Percentiles rank a stretch among this genome's conserved stretches.
Conservation (phyloP, 2,329 filamentous ascomycete species). For the Aspergillus vadensis region DNA sequence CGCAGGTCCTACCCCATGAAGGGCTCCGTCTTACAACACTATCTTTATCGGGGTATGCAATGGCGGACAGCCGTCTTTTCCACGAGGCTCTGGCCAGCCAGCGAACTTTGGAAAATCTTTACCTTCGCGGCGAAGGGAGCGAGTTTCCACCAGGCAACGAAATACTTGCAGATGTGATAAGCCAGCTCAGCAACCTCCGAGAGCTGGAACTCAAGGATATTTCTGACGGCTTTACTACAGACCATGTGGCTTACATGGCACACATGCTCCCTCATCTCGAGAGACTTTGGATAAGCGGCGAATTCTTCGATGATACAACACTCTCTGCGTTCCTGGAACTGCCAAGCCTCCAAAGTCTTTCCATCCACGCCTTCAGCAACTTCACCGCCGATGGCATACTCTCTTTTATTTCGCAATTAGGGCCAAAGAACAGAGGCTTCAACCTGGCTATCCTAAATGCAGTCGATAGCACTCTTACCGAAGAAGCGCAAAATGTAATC, state of each 20-base stretch:
- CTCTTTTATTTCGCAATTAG: conserved; percentile 33
- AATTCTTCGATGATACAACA: conserved; percentile 31
- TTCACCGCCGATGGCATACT: conserved; percentile 35
- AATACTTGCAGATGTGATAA: conserved; percentile 33
- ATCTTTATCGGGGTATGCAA: conserved; percentile 32
- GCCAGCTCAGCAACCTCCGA: conserved; percentile 30
- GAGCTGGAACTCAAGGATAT: conserved; percentile 39
- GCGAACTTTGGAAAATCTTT: conserved; percentile 29
- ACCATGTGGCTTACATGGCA: conserved; percentile 32
- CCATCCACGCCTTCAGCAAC: conserved; percentile 36
- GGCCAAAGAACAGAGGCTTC: conserved; percentile 33
- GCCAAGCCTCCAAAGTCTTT: conserved; percentile 31
- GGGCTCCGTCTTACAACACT: conserved; percentile 31
- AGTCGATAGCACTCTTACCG: conserved; percentile 23
- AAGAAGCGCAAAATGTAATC: conserved; percentile 33
- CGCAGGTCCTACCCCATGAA: conserved; percentile 29
- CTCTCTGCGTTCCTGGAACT: conserved; percentile 30
- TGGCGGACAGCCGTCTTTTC: conserved; percentile 26
- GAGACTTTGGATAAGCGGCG: conserved; percentile 36
- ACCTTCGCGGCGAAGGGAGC: conserved; percentile 34
- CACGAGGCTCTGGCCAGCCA: conserved; percentile 33
- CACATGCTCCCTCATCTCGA: conserved; percentile 34
- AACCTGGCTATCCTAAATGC: conserved; percentile 33
- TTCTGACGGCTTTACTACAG: conserved; percentile 35
- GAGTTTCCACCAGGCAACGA: conserved; percentile 29